phyloP scores from a whole-genome alignment of 257 asterid genomes.

The Schizonepeta tenuifolia region DNA sequence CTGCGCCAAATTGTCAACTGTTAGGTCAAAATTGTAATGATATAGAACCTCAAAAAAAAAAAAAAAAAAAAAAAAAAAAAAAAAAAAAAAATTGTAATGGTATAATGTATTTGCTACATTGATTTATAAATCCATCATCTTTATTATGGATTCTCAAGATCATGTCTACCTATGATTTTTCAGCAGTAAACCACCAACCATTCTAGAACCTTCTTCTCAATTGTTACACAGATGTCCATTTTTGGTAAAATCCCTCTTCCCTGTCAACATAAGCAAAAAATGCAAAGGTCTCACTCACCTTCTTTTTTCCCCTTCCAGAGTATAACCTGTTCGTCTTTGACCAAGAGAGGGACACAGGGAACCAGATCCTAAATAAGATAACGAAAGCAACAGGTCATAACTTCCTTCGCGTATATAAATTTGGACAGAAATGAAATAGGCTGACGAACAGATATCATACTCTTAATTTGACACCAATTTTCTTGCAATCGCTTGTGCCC shows the following conservation, averaged over 20 bases:
- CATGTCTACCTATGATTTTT: neutral
- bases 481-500: constrained; percentile 91
- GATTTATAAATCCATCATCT: neutral
- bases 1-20: neutral
- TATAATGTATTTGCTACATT: neutral
- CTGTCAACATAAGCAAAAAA: neutral
- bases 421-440: neutral
- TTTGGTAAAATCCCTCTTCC: neutral
- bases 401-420: neutral
- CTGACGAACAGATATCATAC: constrained; percentile 40
- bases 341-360: constrained; percentile 81
- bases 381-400: neutral
- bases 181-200: neutral
- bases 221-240: neutral
- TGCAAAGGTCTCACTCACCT: constrained; percentile 30
- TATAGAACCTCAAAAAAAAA: too few relatives aligned
- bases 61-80: too few relatives aligned
- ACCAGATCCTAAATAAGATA: constrained; percentile 69
- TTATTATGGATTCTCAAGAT: neutral
- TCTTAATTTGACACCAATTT: constrained; percentile 83
- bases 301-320: constrained; percentile 70
- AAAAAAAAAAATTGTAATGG: neutral
- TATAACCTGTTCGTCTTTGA: constrained; percentile 83
- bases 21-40: neutral
- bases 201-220: neutral